Evolutionary conservation across 768 basidiomycete species (phyloP), one percentile per base, ranked within the genome.

Genomic region (Boletus vinaceobasis): DNA sequence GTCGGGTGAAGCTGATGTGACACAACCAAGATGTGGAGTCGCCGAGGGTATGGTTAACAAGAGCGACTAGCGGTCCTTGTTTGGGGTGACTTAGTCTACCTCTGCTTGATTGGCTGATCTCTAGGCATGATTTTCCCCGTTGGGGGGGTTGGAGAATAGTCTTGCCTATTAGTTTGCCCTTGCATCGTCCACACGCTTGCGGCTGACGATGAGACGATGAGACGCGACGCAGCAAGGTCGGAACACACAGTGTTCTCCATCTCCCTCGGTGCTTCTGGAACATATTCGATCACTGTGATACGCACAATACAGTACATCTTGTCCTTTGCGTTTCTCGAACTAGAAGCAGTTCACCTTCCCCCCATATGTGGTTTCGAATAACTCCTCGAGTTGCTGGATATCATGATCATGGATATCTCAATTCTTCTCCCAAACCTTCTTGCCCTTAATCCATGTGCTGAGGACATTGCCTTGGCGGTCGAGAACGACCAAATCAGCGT

Each of bases 401-500:
- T 43, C 32, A 15, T 4, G 15, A 8, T 39, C n/a, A 39, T n/a
- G 36, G 42, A 53, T 27, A 50, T 45, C 43, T 60, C 58, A 69
- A 48, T 50, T 60, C 68, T 68, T 72, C 31, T 63, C 73, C 88
- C 88, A 93, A 8, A 85, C 86, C 63, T 86, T 77, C 68, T 79
- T 83, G 6, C 90, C 93, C 59, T 74, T 80, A 19, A 93, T 84
- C 88, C 88, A 91, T 13, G 88, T 89, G 57, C 79, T 80, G 35
- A 85, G 70, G 15, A 88, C 84, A 44, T 77, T 73, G 4, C 90
- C 90, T 45, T 79, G 75, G 52, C 78, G 75, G 64, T 90, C 85
- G 43, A 93, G 79, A 27, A 94, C 83, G 37, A 86, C 81, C 36
- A 96, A 73, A 71, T 96, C 93, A 9, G 92, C 93, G 66, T 94